Evolutionary conservation across 139 green algal species (phyloP).

Genomic region (Haematococcus lacustris): DNA sequence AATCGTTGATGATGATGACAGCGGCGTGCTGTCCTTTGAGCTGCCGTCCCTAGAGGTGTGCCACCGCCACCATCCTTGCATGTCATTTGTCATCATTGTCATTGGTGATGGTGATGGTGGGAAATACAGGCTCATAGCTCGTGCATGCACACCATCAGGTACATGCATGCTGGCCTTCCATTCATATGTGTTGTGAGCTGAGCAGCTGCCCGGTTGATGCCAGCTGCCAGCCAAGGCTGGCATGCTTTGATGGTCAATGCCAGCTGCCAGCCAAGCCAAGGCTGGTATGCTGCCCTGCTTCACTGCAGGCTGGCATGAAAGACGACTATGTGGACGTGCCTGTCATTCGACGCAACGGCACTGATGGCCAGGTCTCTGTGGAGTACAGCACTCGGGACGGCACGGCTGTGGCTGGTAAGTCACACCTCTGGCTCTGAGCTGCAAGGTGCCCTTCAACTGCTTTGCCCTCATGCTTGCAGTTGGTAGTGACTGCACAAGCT

Average conservation of each 20-base stretch:
- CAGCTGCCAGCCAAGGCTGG: no score
- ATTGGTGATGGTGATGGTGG: neutral
- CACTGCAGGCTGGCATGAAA: constrained; percentile 1
- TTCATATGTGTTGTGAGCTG: neutral
- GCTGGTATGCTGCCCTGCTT: no score
- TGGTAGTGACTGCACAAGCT: no score
- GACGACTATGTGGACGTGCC: neutral
- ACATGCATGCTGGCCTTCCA: neutral
- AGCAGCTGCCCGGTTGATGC: neutral
- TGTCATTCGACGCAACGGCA: constrained; percentile 10
- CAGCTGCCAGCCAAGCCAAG: neutral
- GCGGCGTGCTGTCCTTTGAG: constrained; percentile 29
- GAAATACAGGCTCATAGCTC: no score
- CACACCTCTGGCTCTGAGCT: no score
- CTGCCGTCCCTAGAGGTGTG: constrained; percentile 24
- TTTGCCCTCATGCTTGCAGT: no score
- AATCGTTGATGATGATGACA: constrained; percentile 36
- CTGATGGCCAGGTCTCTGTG: constrained; percentile 5
- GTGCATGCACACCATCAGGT: no score
- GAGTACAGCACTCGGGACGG: constrained; percentile 16
- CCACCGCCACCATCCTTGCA: no score
- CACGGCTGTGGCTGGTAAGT: constrained; percentile 5
- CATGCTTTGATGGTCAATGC: constrained; percentile 1
- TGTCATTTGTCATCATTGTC: neutral
- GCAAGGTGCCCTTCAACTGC: no score